These are phyloP conservation scores for Mortierella sp. DNA, from an alignment of 371 early-diverging fungal genomes.

Conservation along the genomic window DNA sequence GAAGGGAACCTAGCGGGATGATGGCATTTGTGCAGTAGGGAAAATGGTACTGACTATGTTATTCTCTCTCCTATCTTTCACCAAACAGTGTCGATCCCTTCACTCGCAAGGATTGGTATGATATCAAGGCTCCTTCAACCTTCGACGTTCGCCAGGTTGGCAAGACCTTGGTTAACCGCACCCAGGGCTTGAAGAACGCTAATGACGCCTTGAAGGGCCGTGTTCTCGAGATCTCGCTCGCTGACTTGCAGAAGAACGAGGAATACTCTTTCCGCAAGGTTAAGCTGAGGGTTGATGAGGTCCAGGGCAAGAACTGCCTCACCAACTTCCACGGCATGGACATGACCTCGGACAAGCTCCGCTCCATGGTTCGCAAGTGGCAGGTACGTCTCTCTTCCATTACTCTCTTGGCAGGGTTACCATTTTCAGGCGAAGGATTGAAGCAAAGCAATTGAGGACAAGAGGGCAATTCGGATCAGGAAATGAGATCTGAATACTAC, in stretches of 20 bases:
- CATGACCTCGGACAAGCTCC: conserved; percentile 99
- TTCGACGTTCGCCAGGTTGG: conserved; percentile 95
- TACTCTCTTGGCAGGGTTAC: not conserved
- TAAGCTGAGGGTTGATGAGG: conserved; percentile 97
- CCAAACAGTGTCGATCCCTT: conserved; percentile 66
- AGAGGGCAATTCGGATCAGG: too few relatives aligned
- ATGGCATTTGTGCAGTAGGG: too few relatives aligned
- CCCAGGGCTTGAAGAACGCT: conserved; percentile 98
- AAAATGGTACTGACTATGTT: too few relatives aligned
- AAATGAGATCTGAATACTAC: too few relatives aligned
- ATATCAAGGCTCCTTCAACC: conserved; percentile 97
- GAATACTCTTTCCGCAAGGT: conserved; percentile 98
- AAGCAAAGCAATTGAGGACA: too few relatives aligned
- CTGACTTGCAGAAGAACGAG: conserved; percentile 98
- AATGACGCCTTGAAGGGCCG: conserved; percentile 97
- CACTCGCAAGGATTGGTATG: conserved; percentile 99
- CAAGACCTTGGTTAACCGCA: conserved; percentile 99
- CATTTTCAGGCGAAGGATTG: too few relatives aligned
- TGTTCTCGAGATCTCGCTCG: conserved; percentile 98
- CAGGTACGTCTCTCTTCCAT: conserved; percentile 64
- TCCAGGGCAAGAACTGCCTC: conserved; percentile 98
- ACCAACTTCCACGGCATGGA: conserved; percentile 99
- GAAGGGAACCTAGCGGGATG: too few relatives aligned
- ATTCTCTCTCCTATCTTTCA: too few relatives aligned
- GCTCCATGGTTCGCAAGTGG: conserved; percentile 99